A percentile compares a stretch with the other conserved stretches of the same genome.
phyloP scores from a whole-genome alignment of 441 rosid species.

The Brassica balearica region DNA sequence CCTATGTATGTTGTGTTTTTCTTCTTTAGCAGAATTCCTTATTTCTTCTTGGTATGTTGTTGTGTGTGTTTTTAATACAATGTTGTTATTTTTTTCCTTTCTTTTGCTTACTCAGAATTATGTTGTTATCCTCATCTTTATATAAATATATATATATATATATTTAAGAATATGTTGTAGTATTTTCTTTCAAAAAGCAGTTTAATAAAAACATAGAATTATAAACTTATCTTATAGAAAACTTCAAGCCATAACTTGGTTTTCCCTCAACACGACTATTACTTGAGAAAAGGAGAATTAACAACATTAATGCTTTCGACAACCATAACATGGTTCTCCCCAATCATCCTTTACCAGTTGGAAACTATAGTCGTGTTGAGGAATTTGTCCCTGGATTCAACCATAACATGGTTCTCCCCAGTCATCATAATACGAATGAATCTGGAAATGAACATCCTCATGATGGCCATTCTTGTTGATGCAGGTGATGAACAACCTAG shows the following conservation, averaged over 20 bases:
- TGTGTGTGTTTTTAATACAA: not conserved
- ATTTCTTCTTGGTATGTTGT: conserved; percentile 1
- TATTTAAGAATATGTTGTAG: no score
- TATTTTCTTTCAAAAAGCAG: no score
- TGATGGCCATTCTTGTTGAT: conserved; percentile 8
- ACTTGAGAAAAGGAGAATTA: no score
- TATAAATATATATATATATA: no score
- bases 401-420: not conserved
- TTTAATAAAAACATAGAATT: no score
- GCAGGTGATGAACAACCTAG: conserved; percentile 29
- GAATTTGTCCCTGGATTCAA: not conserved
- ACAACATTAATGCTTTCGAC: not conserved
- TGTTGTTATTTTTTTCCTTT: not conserved
- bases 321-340: not conserved
- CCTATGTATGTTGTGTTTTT: not conserved
- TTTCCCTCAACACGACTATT: no score
- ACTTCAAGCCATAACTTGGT: no score
- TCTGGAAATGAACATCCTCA: conserved; percentile 23
- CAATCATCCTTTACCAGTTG: not conserved
- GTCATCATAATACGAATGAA: not conserved
- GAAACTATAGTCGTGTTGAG: not conserved
- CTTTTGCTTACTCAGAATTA: no score
- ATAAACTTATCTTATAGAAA: no score
- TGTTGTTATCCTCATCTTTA: no score
- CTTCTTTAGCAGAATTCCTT: not conserved